These are phyloP conservation scores for Trichothecium sympodiale DNA, from an alignment of 2,329 filamentous ascomycete genomes.

Conservation along the genomic window DNA sequence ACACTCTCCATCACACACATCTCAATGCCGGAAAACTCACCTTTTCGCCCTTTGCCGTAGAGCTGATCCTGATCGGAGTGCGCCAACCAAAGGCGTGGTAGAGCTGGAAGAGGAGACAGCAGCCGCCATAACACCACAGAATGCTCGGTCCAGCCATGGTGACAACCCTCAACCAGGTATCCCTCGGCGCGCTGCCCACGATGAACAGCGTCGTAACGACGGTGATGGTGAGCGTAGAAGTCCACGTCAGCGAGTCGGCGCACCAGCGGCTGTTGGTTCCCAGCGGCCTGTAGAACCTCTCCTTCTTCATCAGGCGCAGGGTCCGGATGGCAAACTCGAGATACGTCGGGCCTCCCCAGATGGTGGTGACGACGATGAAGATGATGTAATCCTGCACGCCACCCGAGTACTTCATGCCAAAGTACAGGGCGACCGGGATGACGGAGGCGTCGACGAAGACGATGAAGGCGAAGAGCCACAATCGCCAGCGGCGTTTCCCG, in stretches of 20 bases:
- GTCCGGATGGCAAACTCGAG: conserved; percentile 39
- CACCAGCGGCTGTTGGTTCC: conserved; percentile 33
- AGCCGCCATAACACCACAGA: conserved; percentile 33
- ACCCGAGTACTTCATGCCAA: conserved; percentile 32
- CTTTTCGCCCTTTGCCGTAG: conserved; percentile 43
- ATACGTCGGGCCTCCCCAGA: conserved; percentile 44
- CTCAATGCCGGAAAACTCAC: conserved; percentile 10
- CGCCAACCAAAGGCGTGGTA: conserved; percentile 24
- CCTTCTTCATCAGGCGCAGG: conserved; percentile 34
- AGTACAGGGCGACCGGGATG: conserved; percentile 41
- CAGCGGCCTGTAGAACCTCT: conserved; percentile 38
- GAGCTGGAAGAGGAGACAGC: conserved; percentile 25
- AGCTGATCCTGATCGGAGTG: conserved; percentile 53
- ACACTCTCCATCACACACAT: background rate
- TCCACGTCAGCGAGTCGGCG: conserved; percentile 37
- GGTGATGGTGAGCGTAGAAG: conserved; percentile 34
- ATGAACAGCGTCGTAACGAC: conserved; percentile 38
- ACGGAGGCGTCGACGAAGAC: conserved; percentile 32
- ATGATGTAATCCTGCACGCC: conserved; percentile 28
- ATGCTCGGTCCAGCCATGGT: conserved; percentile 41
- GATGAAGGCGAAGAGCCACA: conserved; percentile 35
- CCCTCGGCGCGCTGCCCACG: conserved; percentile 37
- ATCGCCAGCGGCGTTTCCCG: conserved; percentile 27
- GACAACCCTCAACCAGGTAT: conserved; percentile 36
- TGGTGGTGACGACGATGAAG: conserved; percentile 42